A percentile compares a stretch with the other conserved stretches of the same genome.
Conservation (phyloP, 2,329 filamentous ascomycete genomes). For the Calcarisporium arbuscula region DNA sequence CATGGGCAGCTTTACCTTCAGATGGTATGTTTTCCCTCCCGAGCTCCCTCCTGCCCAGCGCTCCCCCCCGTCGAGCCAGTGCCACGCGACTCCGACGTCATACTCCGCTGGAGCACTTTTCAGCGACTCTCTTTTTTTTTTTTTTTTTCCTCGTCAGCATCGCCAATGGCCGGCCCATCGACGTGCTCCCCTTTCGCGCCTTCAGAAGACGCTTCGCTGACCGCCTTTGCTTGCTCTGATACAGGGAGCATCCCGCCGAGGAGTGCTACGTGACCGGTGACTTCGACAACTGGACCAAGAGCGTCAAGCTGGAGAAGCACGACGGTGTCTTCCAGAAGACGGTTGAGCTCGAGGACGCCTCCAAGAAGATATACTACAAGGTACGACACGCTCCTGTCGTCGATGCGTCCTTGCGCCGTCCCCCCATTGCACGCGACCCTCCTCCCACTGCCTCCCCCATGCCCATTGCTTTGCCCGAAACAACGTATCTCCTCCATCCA, state of each 20-base stretch:
- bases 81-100: no score
- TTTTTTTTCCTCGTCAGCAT: background rate
- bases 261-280: slow-evolving; percentile 94
- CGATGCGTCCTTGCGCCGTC: no score
- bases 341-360: slow-evolving; percentile 60
- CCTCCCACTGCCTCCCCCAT: no score
- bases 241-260: slow-evolving; percentile 74
- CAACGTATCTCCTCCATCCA: no score
- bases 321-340: slow-evolving; percentile 72
- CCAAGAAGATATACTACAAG: slow-evolving; percentile 88
- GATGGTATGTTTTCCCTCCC: slow-evolving; percentile 49
- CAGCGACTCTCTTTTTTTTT: no score
- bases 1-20: slow-evolving; percentile 66
- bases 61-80: slow-evolving; percentile 6
- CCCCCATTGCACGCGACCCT: no score
- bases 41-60: slow-evolving; percentile 10
- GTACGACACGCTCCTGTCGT: no score
- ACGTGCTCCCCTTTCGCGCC: background rate
- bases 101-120: no score
- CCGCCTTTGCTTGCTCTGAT: slow-evolving; percentile 6
- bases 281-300: slow-evolving; percentile 92
- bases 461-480: no score
- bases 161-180: background rate
- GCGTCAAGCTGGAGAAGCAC: slow-evolving; percentile 71
- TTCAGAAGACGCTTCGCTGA: slow-evolving; percentile 8